Conservation (phyloP, 345 rosid species). For the Rhizophora apiculata region DNA sequence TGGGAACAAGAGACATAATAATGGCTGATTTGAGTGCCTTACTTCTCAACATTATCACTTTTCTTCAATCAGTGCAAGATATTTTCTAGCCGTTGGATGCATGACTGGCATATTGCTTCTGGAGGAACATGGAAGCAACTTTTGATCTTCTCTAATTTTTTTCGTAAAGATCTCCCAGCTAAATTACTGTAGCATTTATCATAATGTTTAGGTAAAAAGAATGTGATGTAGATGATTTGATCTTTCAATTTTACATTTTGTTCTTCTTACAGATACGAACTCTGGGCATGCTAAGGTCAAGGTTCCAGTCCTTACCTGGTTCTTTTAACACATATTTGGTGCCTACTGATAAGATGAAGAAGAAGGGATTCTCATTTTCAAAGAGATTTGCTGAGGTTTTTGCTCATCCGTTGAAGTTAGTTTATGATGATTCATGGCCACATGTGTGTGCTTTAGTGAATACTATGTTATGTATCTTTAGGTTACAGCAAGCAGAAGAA, state of each 20-base stretch:
- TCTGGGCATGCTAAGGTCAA: slow-evolving; percentile 91
- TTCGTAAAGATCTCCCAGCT: too few relatives aligned
- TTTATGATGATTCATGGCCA: slow-evolving; percentile 2
- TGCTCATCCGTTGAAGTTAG: slow-evolving; percentile 14
- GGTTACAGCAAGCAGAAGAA: slow-evolving; percentile 88
- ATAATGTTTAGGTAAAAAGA: too few relatives aligned
- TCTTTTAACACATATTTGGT: slow-evolving; percentile 87
- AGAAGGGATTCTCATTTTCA: slow-evolving; percentile 82
- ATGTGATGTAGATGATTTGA: too few relatives aligned
- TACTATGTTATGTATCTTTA: slow-evolving; percentile 26
- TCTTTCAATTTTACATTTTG: background rate
- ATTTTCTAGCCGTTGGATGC: background rate
- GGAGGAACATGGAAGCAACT: too few relatives aligned
- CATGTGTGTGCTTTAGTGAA: background rate
- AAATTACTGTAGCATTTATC: too few relatives aligned
- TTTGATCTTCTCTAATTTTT: too few relatives aligned
- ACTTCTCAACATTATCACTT: background rate
- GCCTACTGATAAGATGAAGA: slow-evolving; percentile 70
- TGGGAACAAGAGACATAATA: too few relatives aligned
- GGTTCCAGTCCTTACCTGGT: slow-evolving; percentile 91
- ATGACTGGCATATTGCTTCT: too few relatives aligned
- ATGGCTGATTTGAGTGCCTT: too few relatives aligned
- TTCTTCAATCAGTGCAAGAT: background rate
- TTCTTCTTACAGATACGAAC: slow-evolving; percentile 65
- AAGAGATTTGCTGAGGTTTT: slow-evolving; percentile 82